Evolutionary conservation across 2,329 filamentous ascomycete species (phyloP).

Genomic region (Ophiosphaerella herpotricha): DNA sequence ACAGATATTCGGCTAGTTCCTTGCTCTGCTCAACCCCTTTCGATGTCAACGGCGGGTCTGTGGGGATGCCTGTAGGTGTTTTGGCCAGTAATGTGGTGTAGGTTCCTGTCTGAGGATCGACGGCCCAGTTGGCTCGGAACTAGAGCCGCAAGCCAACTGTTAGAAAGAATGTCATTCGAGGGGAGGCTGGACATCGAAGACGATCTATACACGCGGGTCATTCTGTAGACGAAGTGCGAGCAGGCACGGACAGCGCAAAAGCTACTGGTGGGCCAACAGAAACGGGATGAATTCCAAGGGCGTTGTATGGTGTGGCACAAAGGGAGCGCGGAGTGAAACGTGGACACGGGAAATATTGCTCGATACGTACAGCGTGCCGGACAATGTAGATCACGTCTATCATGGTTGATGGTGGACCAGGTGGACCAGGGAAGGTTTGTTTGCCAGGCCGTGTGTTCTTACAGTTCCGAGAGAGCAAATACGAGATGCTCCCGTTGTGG

Average conservation of each 20-base stretch:
- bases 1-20: constrained; percentile 72
- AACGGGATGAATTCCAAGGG: constrained; percentile 12
- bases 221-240: constrained; percentile 4
- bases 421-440: constrained; percentile 1
- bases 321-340: constrained; percentile 7
- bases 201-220: constrained; percentile 11
- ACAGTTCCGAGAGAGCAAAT: constrained; percentile 8
- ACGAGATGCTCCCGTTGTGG: constrained; percentile 5
- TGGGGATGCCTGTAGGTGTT: constrained; percentile 84
- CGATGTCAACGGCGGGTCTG: constrained; percentile 83
- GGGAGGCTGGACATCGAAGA: constrained; percentile 9
- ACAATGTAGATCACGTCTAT: constrained; percentile 57
- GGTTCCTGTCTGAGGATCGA: constrained; percentile 77
- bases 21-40: constrained; percentile 84
- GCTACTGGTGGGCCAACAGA: constrained; percentile 2
- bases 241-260: constrained; percentile 13
- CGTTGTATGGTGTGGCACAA: constrained; percentile 8
- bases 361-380: constrained; percentile 56
- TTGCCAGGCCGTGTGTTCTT: constrained; percentile 2
- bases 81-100: constrained; percentile 68
- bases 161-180: constrained; percentile 23
- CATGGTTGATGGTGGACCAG: constrained; percentile 23
- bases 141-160: constrained; percentile 21
- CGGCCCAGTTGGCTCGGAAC: constrained; percentile 90
- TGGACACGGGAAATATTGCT: constrained; percentile 11